Base-by-base conservation (phyloP, 2,329 filamentous ascomycete genomes). In the Ceratocystis albifundus region DNA sequence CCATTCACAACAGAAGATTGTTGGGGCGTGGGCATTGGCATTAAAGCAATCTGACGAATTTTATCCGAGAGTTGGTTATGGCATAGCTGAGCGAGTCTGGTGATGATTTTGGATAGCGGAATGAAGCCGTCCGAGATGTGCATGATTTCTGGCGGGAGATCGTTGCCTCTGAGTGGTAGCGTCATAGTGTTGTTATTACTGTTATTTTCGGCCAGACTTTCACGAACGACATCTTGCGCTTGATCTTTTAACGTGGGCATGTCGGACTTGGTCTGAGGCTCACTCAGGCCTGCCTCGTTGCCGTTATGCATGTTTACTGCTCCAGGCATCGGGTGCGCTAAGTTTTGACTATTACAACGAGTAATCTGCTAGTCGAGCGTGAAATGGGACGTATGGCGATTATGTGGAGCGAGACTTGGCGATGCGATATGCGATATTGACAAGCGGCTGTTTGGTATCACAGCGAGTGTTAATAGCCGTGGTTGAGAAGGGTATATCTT, bases 121-220 rank as follows among this genome's bases (percentile, higher is more conserved):
- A 93, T 81, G 74, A 91, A 95, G 44, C 85, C 87, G 67, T 86
- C 79, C 0, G 87, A 87, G 67, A 96, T 88, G 72, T 96, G 90
- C 46, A 78, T 75, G 46, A 88, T 84, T 72, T 85, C 82, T 67
- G 83, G 80, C 10, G 84, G 84, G 1, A 85, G 75, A 68, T 85
- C 79, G 71, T 84, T 82, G 77, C 84, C 81, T 68, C 77, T 78
- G 36, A 66, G 65, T 17, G 57, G 61, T 7, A 64, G 30, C 22
- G 64, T 64, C 61, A 68, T 61, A 15, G 50, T 63, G 15, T 61
- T 61, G 55, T 66, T 66, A 6, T 53, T 61, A 8, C 59, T 61
- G 55, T 64, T 66, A 10, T 41, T 41, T 41, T 62, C 63, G n/a
- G 44, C 61, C 8, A 59, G 28, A 45, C 44, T 63, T 44, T 32